These are phyloP conservation scores for Stereocaulon alpinum DNA, from an alignment of 495 filamentous ascomycete species.

Conservation along the genomic window DNA sequence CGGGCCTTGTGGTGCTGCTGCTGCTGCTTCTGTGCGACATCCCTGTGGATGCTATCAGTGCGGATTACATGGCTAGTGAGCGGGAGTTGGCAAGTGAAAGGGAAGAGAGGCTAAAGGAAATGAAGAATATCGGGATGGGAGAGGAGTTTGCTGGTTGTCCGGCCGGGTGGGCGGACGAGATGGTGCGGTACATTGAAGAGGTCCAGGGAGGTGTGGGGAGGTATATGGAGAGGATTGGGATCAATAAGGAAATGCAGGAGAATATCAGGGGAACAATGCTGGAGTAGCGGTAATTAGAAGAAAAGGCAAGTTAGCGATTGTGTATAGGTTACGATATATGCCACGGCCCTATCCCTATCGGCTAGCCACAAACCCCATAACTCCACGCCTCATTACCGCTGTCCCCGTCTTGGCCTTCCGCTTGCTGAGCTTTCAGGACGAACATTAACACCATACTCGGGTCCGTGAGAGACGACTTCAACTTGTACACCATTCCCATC, in stretches of 20 bases:
- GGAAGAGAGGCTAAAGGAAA: constrained; percentile 54
- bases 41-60: constrained; percentile 42
- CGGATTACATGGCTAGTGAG: constrained; percentile 60
- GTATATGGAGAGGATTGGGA: constrained; percentile 53
- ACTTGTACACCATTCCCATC: constrained; percentile 32
- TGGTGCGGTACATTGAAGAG: constrained; percentile 40
- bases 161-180: constrained; percentile 40
- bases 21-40: constrained; percentile 47
- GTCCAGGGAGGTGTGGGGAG: constrained; percentile 49
- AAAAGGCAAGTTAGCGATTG: neutral
- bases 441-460: constrained; percentile 14
- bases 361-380: neutral
- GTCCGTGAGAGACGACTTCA: constrained; percentile 16
- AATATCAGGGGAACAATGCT: constrained; percentile 23
- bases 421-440: constrained; percentile 5
- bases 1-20: constrained; percentile 61
- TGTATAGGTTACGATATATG: neutral
- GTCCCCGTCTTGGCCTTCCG: constrained; percentile 9
- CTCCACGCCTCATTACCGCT: constrained; percentile 3
- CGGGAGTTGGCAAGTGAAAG: constrained; percentile 49
- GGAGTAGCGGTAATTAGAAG: neutral
- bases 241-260: constrained; percentile 34
- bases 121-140: constrained; percentile 53
- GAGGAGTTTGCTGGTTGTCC: constrained; percentile 59
- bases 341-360: neutral